phyloP scores from a whole-genome alignment of 2,329 filamentous ascomycete genomes.

The Phialocephala sp. region DNA sequence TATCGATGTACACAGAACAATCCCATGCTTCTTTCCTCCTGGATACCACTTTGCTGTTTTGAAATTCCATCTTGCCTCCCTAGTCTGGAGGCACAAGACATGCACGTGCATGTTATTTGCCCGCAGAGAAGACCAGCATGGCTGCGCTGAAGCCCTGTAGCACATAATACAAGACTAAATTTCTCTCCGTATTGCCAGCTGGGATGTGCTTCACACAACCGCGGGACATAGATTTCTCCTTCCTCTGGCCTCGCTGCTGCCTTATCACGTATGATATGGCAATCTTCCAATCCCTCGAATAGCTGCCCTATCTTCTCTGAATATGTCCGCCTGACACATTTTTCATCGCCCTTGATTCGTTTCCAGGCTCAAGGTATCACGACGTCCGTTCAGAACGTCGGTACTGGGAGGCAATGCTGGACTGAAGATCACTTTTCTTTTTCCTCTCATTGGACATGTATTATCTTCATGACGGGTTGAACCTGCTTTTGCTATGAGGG shows the following conservation, averaged over 20 bases:
- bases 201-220: neutral
- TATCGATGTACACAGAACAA: conserved; percentile 6
- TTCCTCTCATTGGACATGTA: conserved; percentile 11
- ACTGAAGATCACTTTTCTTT: conserved; percentile 3
- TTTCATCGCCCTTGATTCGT: neutral
- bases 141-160: neutral
- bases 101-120: conserved; percentile 2
- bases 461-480: conserved; percentile 14
- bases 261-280: conserved; percentile 7
- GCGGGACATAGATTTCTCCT: neutral
- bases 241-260: neutral
- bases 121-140: neutral
- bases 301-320: neutral
- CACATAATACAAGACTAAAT: neutral
- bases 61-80: neutral
- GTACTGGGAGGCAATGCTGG: conserved; percentile 1
- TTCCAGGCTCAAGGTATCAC: conserved; percentile 7
- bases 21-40: neutral
- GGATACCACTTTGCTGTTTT: neutral
- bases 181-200: neutral
- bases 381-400: conserved; percentile 14
- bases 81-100: neutral
- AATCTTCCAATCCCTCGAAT: neutral
- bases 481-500: neutral
- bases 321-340: neutral